Conservation (phyloP, 108 stramenopile genomes). For the Nannochloropsis gaditana region DNA sequence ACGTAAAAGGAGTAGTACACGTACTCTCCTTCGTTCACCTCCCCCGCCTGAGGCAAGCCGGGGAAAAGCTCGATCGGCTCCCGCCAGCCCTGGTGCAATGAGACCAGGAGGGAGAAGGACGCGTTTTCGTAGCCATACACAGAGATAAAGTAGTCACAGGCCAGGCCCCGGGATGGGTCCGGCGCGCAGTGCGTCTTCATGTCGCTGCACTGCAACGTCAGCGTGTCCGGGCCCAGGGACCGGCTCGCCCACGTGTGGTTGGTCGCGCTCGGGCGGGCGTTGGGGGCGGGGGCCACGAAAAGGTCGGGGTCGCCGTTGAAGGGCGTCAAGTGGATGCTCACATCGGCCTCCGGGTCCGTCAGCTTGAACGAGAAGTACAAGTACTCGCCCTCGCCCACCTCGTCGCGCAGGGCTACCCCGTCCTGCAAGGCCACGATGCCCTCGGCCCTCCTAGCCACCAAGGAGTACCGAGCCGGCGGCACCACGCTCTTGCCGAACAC, state of each 20-base stretch:
- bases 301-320: conserved; percentile 44
- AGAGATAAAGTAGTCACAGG: conserved; percentile 22
- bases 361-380: conserved; percentile 23
- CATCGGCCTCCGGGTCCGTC: conserved; percentile 18
- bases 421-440: conserved; percentile 5
- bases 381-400: background rate
- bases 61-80: conserved; percentile 18
- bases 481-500: conserved; percentile 11
- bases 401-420: conserved; percentile 18
- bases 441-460: background rate
- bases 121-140: conserved; percentile 32
- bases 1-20: conserved; percentile 25
- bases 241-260: conserved; percentile 23
- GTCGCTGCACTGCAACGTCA: conserved; percentile 19
- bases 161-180: background rate
- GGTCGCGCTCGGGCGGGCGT: background rate
- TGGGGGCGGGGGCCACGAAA: conserved; percentile 18
- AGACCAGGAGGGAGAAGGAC: conserved; percentile 13
- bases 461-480: background rate
- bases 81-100: conserved; percentile 22
- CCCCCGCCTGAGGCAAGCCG: conserved; percentile 18
- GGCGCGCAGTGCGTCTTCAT: conserved; percentile 28
- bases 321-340: conserved; percentile 29
- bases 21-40: conserved; percentile 24
- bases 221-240: conserved; percentile 22